Base-by-base conservation (phyloP, 495 filamentous ascomycete species). In the Aspergillus sparsus region DNA sequence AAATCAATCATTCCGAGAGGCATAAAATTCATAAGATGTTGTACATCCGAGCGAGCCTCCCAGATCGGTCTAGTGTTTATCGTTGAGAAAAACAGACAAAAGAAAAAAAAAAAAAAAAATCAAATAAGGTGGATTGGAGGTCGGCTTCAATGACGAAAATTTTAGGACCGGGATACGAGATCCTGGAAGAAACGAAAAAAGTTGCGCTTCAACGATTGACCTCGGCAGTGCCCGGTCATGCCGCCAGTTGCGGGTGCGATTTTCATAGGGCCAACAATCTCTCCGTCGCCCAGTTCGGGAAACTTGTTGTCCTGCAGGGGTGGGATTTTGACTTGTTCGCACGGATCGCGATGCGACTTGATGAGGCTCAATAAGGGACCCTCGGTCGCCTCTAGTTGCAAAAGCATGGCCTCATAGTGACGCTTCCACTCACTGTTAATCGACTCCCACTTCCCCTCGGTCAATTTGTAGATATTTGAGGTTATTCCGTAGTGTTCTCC, bases 191-290 rank as follows among this genome's bases (percentile, higher is more conserved):
- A 80, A 49, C 69, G 68, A 71, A 82, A 72, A 63, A 82, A 76
- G 53, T 68, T 77, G 44, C 76, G 71, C 63, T 80, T 79, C 50
- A 72, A 49, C 3, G 74, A 73, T 18, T 62, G 70, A 33, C 62
- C 55, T 7, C 71, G 73, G 53, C 71, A 76, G 3, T 58, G 63
- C 15, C 72, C 70, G 11, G 21, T 27, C 21, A 27, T 27, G 21
- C 21, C 21, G 21, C 21, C 21, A 27, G 66, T 46, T 34, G 77
- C 70, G n/a, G 77, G 71, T 15, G 72, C 70, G 45, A 78, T 75
- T 33, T 70, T 84, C 93, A 97, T 97, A 4, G 93, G 92, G 1
- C 92, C 93, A 12, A 97, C 91, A 59, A 96, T 94, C 68, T 95
- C 91, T 55, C 91, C 87, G 64, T 96, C 91, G 32, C 90, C 92